phyloP scores from a whole-genome alignment of 2,329 filamentous ascomycete genomes.

The Penicillium sp. region DNA sequence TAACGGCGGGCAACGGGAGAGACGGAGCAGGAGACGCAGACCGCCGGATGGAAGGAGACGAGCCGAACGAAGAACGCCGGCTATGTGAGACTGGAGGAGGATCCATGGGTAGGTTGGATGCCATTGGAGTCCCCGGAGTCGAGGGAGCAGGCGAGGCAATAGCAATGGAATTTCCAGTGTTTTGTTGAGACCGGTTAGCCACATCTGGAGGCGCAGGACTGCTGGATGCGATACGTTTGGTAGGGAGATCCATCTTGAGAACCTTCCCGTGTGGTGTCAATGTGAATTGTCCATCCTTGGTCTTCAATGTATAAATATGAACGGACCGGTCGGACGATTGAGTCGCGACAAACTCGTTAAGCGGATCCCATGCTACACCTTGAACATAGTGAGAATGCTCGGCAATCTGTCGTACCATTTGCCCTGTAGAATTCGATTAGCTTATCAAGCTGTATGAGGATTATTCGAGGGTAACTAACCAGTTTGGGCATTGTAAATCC shows the following conservation, averaged over 20 bases:
- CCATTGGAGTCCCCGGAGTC: constrained; percentile 89
- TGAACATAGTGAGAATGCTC: constrained; percentile 99
- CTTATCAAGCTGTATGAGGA: neutral
- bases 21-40: constrained; percentile 93
- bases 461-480: constrained; percentile 54
- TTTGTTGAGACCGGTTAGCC: constrained; percentile 34
- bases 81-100: constrained; percentile 90
- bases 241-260: constrained; percentile 89
- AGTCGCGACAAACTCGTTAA: constrained; percentile 97
- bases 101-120: constrained; percentile 90
- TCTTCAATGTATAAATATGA: constrained; percentile 94
- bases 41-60: constrained; percentile 72
- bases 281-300: constrained; percentile 93
- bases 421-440: constrained; percentile 45
- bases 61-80: constrained; percentile 87
- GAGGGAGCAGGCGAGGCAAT: constrained; percentile 84
- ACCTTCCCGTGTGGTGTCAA: constrained; percentile 76
- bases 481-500: constrained; percentile 92
- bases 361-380: constrained; percentile 95
- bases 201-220: constrained; percentile 90
- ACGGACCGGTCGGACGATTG: constrained; percentile 98
- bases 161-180: constrained; percentile 46
- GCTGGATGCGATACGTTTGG: constrained; percentile 82
- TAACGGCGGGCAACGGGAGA: constrained; percentile 89
- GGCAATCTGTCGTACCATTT: constrained; percentile 85